Percentiles rank a stretch among this genome's conserved stretches.
These are phyloP conservation scores for Hyphopichia homilentoma DNA, from an alignment of 805 yeast species.

Conservation along the genomic window DNA sequence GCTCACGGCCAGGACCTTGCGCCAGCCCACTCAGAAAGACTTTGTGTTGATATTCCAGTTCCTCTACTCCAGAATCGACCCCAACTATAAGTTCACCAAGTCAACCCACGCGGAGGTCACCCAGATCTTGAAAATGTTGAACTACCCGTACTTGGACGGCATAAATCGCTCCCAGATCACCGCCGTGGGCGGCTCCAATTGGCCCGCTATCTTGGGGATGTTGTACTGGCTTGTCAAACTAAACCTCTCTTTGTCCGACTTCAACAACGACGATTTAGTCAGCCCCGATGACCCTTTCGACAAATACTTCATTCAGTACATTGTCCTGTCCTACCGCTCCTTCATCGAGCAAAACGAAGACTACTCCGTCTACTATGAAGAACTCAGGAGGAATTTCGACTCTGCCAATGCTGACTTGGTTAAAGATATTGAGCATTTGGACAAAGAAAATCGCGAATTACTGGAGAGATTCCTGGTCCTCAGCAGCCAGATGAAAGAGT, in stretches of 20 bases:
- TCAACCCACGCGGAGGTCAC: slow-evolving; percentile 76
- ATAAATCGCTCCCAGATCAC: slow-evolving; percentile 82
- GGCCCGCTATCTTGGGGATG: slow-evolving; percentile 83
- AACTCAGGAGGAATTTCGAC: slow-evolving; percentile 55
- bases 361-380: slow-evolving; percentile 49
- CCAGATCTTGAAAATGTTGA: slow-evolving; percentile 56
- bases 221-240: slow-evolving; percentile 75
- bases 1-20: slow-evolving; percentile 58
- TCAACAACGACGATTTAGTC: slow-evolving; percentile 25
- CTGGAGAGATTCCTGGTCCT: slow-evolving; percentile 38
- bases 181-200: slow-evolving; percentile 86
- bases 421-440: slow-evolving; percentile 40
- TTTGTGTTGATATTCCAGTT: slow-evolving; percentile 77
- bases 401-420: slow-evolving; percentile 47
- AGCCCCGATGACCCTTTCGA: slow-evolving; percentile 45
- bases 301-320: slow-evolving; percentile 55
- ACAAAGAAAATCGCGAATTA: slow-evolving; percentile 37
- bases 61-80: slow-evolving; percentile 73
- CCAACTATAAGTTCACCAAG: slow-evolving; percentile 65
- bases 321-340: slow-evolving; percentile 62
- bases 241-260: slow-evolving; percentile 30
- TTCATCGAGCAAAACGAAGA: slow-evolving; percentile 66
- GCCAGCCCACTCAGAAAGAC: slow-evolving; percentile 83
- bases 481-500: slow-evolving; percentile 40
- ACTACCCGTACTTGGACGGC: slow-evolving; percentile 77